phyloP scores from a whole-genome alignment of 352 stramenopile species.

The Phytophthora foliorum region DNA sequence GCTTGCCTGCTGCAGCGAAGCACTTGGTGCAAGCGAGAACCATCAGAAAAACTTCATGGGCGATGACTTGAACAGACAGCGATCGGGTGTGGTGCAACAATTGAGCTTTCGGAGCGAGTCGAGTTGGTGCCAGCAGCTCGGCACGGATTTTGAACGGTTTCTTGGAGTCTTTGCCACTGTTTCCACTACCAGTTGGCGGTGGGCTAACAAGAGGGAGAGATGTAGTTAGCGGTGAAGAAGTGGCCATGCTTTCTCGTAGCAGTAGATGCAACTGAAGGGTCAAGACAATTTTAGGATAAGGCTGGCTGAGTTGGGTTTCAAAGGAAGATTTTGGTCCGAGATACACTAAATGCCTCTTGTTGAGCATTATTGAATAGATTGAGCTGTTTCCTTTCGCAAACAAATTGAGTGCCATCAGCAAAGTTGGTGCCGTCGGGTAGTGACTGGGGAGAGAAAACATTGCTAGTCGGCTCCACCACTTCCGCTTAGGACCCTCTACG shows the following conservation, averaged over 20 bases:
- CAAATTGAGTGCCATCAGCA: too few relatives aligned
- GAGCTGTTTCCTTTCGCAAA: too few relatives aligned
- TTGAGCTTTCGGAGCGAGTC: slow-evolving; percentile 47
- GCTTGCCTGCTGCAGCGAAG: slow-evolving; percentile 19
- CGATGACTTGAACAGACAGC: slow-evolving; percentile 46
- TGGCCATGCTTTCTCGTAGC: slow-evolving; percentile 10
- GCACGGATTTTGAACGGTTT: slow-evolving; percentile 53
- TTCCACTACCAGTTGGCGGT: not conserved
- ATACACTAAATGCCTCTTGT: too few relatives aligned
- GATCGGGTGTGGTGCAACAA: slow-evolving; percentile 42
- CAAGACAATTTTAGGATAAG: too few relatives aligned
- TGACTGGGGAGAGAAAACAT: too few relatives aligned
- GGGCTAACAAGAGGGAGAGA: not conserved
- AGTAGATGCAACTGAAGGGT: too few relatives aligned
- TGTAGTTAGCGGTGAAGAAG: not conserved
- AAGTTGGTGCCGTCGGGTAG: too few relatives aligned
- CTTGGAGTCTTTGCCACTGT: slow-evolving; percentile 22
- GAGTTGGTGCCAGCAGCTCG: slow-evolving; percentile 48
- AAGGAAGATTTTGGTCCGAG: too few relatives aligned
- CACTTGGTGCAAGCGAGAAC: slow-evolving; percentile 44
- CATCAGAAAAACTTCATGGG: slow-evolving; percentile 54
- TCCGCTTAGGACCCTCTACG: too few relatives aligned
- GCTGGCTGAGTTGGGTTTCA: too few relatives aligned
- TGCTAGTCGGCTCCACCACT: too few relatives aligned
- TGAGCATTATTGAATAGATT: too few relatives aligned